These are phyloP conservation scores for Phytophthora sp. DNA, from an alignment of 352 stramenopile genomes.

Conservation along the genomic window DNA sequence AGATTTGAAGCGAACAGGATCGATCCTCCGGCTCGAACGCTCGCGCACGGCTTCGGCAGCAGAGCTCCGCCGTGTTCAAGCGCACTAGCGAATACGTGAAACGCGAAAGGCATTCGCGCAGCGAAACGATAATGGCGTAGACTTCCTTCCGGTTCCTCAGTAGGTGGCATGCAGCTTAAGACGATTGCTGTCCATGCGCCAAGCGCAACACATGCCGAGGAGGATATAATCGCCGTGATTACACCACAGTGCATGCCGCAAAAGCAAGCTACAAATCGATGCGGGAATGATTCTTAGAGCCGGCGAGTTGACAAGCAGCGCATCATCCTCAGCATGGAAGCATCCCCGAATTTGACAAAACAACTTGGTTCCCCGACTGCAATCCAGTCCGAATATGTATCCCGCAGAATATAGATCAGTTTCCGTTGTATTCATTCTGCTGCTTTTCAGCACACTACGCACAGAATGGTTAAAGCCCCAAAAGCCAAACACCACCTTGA, in stretches of 20 bases:
- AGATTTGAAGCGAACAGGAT: not conserved
- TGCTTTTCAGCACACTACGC: not conserved
- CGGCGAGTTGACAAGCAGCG: not conserved
- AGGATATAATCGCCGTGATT: not conserved
- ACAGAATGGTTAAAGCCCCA: too few relatives aligned
- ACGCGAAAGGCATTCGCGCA: not conserved
- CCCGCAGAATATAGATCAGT: too few relatives aligned
- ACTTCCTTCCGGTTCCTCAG: not conserved
- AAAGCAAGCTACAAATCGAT: conserved; percentile 9
- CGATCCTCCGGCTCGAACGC: conserved; percentile 2
- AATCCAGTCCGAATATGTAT: not conserved
- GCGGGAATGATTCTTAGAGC: conserved; percentile 1
- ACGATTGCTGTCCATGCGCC: too few relatives aligned
- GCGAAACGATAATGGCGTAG: not conserved
- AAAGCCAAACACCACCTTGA: too few relatives aligned
- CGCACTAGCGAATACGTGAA: not conserved
- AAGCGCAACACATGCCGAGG: not conserved
- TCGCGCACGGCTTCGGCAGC: not conserved
- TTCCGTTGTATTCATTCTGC: not conserved
- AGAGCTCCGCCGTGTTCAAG: conserved; percentile 11
- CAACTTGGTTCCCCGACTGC: not conserved
- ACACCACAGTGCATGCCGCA: not conserved
- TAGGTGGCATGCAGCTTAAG: not conserved
- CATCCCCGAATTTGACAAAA: conserved; percentile 2
- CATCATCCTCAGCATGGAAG: not conserved